phyloP scores from a whole-genome alignment of 1,139 yeast genomes.

The Lizanozyma gosingica region DNA sequence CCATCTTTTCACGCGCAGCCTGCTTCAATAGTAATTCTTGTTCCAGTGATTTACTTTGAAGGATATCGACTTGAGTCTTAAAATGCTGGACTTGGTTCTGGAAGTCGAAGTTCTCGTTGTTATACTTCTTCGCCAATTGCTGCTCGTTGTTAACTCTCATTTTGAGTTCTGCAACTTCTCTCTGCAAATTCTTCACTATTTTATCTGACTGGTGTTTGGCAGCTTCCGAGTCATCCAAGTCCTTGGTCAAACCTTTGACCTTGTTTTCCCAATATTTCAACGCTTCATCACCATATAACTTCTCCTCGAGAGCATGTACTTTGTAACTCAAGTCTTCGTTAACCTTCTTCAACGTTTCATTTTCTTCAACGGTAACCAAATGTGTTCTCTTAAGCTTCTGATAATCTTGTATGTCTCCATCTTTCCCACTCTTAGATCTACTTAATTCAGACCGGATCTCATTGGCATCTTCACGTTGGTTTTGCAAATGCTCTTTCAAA shows the following conservation, averaged over 20 bases:
- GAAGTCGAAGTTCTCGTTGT: conserved; percentile 39
- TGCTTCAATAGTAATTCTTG: conserved; percentile 29
- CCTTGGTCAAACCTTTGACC: conserved; percentile 20
- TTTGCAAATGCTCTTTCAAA: conserved; percentile 28
- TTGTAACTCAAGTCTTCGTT: conserved; percentile 27
- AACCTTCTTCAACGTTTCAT: conserved; percentile 29
- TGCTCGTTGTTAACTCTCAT: conserved; percentile 29
- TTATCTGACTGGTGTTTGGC: conserved; percentile 26
- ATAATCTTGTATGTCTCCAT: conserved; percentile 27
- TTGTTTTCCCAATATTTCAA: conserved; percentile 38
- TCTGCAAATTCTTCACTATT: conserved; percentile 21
- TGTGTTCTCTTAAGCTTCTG: conserved; percentile 30
- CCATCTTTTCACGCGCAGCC: conserved; percentile 31
- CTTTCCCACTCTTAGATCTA: conserved; percentile 24
- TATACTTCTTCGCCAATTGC: conserved; percentile 31
- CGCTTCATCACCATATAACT: conserved; percentile 37
- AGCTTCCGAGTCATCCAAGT: conserved; percentile 22
- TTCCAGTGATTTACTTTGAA: conserved; percentile 32
- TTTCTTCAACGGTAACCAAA: conserved; percentile 33
- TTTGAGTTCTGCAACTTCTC: conserved; percentile 27
- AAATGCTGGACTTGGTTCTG: conserved; percentile 34
- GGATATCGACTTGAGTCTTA: conserved; percentile 21
- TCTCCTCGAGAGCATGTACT: conserved; percentile 29
- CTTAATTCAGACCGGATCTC: conserved; percentile 27
- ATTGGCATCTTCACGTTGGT: conserved; percentile 23